Evolutionary conservation across 306 rosid genomes (phyloP).

Genomic region (Cicer arietinum): DNA sequence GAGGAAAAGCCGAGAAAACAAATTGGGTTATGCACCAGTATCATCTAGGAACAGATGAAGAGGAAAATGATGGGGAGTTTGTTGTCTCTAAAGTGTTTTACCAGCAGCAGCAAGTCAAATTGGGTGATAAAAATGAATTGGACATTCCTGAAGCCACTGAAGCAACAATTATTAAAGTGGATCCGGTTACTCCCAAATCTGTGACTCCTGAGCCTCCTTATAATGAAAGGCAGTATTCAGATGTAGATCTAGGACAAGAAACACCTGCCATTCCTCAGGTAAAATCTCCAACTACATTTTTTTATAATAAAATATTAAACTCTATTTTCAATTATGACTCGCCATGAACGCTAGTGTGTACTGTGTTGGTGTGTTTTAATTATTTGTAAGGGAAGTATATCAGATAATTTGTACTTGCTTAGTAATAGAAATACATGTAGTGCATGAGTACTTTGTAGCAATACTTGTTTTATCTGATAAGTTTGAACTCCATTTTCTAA

Average conservation of each 20-base stretch:
- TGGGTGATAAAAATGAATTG: constrained; percentile 57
- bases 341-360: neutral
- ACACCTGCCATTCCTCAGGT: constrained; percentile 57
- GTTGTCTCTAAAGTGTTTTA: constrained; percentile 77
- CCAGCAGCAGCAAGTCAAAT: constrained; percentile 69
- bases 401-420: neutral
- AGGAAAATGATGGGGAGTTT: constrained; percentile 75
- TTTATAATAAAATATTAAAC: constrained; percentile 23
- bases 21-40: constrained; percentile 97
- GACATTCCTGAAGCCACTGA: constrained; percentile 58
- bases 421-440: neutral
- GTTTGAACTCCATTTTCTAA: neutral
- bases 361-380: neutral
- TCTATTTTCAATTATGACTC: neutral
- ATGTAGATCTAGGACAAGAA: constrained; percentile 51
- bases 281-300: constrained; percentile 35
- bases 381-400: constrained; percentile 9
- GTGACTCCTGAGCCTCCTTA: constrained; percentile 73
- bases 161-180: constrained; percentile 50
- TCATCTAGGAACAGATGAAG: constrained; percentile 79
- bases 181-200: constrained; percentile 78
- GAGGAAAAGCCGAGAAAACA: constrained; percentile 82
- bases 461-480: constrained; percentile 14
- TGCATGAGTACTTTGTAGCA: neutral
- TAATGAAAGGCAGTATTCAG: constrained; percentile 48